A percentile compares a stretch with the other conserved stretches of the same genome.
phyloP scores from a whole-genome alignment of 1,284 basidiomycete species.

The Puccinia polysora region DNA sequence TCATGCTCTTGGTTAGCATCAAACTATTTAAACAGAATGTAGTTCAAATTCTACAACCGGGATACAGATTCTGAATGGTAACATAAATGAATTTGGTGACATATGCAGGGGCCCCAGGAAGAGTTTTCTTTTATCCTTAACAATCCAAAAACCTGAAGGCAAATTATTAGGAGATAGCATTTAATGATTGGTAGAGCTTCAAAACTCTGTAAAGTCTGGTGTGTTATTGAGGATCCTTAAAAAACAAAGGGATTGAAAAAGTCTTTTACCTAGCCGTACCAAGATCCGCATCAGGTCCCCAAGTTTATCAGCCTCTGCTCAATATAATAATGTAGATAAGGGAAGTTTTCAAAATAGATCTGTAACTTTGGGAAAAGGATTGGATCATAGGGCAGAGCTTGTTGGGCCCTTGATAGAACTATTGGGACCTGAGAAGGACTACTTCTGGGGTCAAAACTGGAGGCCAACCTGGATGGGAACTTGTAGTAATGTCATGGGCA shows the following conservation, averaged over 20 bases:
- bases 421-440: conserved; percentile 53
- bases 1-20: too few species aligned
- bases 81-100: too few species aligned
- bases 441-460: conserved; percentile 52
- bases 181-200: conserved; percentile 60
- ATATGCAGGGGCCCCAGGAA: too few species aligned
- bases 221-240: too few species aligned
- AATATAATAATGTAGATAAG: conserved; percentile 63
- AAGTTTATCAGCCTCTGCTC: conserved; percentile 63
- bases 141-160: too few species aligned
- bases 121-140: too few species aligned
- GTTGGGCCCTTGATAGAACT: conserved; percentile 57
- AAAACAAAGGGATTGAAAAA: conserved; percentile 62
- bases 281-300: conserved; percentile 64
- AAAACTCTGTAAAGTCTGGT: conserved; percentile 60
- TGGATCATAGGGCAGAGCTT: conserved; percentile 62
- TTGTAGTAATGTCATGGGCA: conserved; percentile 57
- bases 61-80: too few species aligned
- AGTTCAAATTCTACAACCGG: too few species aligned
- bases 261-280: conserved; percentile 61
- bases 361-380: too few species aligned
- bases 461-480: conserved; percentile 56
- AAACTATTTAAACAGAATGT: too few species aligned
- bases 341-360: conserved; percentile 63
- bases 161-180: too few species aligned